phyloP scores from a whole-genome alignment of 139 green algal genomes.

The Yamagishiella unicocca region DNA sequence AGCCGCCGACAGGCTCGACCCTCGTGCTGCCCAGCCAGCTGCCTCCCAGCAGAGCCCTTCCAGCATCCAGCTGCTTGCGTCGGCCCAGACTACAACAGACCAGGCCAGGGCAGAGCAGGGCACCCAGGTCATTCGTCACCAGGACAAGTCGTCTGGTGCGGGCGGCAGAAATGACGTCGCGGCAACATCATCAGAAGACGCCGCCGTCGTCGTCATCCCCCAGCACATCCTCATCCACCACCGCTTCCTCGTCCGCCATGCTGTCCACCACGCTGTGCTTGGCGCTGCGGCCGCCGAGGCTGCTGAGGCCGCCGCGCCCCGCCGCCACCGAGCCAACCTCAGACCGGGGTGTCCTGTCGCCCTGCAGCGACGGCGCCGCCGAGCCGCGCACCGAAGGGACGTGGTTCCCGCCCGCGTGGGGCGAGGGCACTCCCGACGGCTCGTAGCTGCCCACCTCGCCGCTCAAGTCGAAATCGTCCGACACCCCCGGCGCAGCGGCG shows the following conservation, averaged over 20 bases:
- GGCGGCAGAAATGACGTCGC: too few species aligned
- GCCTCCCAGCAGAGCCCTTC: too few species aligned
- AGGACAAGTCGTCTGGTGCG: too few species aligned
- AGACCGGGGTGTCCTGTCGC: not conserved
- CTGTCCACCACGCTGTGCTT: slow-evolving; percentile 8
- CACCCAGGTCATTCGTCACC: too few species aligned
- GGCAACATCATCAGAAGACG: not conserved
- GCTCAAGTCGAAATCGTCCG: not conserved
- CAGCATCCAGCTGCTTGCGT: too few species aligned
- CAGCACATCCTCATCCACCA: not conserved
- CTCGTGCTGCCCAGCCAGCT: too few species aligned
- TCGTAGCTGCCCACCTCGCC: slow-evolving; percentile 1
- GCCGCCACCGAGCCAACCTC: not conserved
- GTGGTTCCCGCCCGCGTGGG: not conserved
- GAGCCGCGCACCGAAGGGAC: not conserved
- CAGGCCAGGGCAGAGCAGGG: too few species aligned
- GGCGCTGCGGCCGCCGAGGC: slow-evolving; percentile 1
- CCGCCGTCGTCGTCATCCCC: not conserved
- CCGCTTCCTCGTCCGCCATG: not conserved
- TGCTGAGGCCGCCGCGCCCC: not conserved
- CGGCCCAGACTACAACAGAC: too few species aligned
- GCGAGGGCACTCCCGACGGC: not conserved
- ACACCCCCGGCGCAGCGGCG: not conserved
- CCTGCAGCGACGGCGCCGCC: not conserved
- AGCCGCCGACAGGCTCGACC: too few species aligned